A percentile compares a stretch with the other conserved stretches of the same genome.
Evolutionary conservation across 2,329 filamentous ascomycete species (phyloP).

Genomic region (Acrodontium crateriforme): DNA sequence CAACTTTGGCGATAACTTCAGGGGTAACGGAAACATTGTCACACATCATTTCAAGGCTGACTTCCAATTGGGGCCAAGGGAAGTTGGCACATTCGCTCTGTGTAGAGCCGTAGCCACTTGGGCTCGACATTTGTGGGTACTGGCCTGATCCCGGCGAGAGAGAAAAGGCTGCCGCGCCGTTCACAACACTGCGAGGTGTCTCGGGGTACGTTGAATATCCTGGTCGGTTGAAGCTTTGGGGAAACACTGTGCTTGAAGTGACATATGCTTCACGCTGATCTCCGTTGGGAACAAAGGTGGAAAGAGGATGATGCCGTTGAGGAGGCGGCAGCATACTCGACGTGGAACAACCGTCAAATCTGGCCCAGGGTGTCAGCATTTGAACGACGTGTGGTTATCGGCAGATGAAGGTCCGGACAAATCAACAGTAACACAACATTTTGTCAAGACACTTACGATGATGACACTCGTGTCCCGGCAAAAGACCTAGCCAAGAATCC

Average conservation of each 20-base stretch:
- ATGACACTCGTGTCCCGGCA: conserved; percentile 26
- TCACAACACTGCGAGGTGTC: conserved; percentile 16
- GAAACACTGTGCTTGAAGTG: too few species aligned
- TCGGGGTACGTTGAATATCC: conserved; percentile 20
- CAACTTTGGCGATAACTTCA: conserved; percentile 66
- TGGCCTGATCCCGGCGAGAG: conserved; percentile 7
- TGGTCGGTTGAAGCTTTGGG: too few species aligned
- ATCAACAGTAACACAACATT: too few species aligned
- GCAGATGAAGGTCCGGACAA: too few species aligned
- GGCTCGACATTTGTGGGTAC: conserved; percentile 15
- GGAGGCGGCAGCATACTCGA: conserved; percentile 17
- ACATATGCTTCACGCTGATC: too few species aligned
- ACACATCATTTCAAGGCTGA: conserved; percentile 45
- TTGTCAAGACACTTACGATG: conserved; percentile 36
- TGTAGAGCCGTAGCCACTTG: conserved; percentile 13
- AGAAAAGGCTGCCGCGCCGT: conserved; percentile 13
- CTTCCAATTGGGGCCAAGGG: conserved; percentile 33
- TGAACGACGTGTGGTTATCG: conserved; percentile 14
- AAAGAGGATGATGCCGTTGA: too few species aligned
- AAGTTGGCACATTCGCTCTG: conserved; percentile 24
- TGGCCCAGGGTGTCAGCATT: too few species aligned
- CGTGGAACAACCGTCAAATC: conserved; percentile 14
- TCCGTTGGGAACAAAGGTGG: too few species aligned
- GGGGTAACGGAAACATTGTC: conserved; percentile 48
- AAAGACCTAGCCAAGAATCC: conserved; percentile 26